phyloP scores from a whole-genome alignment of 2,329 filamentous ascomycete species.

The Arachnopeziza araneosa region DNA sequence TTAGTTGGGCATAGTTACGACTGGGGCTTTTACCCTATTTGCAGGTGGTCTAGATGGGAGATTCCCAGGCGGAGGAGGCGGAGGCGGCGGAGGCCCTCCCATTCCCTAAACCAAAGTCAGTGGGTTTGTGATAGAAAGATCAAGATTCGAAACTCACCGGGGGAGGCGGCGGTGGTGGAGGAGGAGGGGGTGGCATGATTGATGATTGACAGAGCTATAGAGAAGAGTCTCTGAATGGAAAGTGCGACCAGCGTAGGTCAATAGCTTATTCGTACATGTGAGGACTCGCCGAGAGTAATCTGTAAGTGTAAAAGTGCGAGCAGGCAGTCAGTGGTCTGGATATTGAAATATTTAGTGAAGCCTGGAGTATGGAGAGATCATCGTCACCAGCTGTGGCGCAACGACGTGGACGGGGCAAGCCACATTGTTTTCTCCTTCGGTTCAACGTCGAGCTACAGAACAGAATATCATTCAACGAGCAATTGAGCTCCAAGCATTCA shows the following conservation, averaged over 20 bases:
- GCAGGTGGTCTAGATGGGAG: constrained; percentile 53
- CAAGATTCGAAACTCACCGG: neutral
- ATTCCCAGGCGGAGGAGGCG: constrained; percentile 55
- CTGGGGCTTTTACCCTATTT: constrained; percentile 53
- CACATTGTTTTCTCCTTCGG: neutral
- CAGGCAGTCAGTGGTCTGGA: neutral
- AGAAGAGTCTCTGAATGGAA: neutral
- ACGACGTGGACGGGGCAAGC: neutral
- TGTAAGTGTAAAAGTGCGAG: neutral
- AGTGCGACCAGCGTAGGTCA: neutral
- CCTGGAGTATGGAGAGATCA: neutral
- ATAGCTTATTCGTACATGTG: neutral
- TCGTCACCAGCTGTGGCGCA: neutral
- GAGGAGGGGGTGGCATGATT: constrained; percentile 17
- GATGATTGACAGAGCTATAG: neutral
- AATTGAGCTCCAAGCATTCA: neutral
- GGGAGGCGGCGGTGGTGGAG: constrained; percentile 64
- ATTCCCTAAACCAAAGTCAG: constrained; percentile 24
- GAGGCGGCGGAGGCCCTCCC: constrained; percentile 57
- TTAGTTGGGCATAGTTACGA: constrained; percentile 18
- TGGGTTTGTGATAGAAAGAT: neutral
- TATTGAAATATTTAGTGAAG: neutral
- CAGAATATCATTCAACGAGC: neutral
- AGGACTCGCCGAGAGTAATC: neutral
- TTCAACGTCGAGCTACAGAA: constrained; percentile 6